Conservation (phyloP, 2,329 filamentous ascomycete species). For the Microcyclosporella mali region DNA sequence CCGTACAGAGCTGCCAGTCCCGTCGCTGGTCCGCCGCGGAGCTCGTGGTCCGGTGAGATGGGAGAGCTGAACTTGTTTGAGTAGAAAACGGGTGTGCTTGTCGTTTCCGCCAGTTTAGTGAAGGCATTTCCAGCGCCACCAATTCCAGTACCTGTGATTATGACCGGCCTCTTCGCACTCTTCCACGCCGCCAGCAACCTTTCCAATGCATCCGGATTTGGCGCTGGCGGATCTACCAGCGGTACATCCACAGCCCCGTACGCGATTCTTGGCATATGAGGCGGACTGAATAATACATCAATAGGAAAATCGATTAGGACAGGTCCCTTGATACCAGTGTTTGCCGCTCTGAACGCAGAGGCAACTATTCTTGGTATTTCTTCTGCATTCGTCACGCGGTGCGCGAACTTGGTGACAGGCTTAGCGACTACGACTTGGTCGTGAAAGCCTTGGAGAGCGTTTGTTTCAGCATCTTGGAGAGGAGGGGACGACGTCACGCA, state of each 20-base stretch:
- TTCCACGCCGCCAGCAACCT: slow-evolving; percentile 30
- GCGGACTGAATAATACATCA: slow-evolving; percentile 39
- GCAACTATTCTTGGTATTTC: slow-evolving; percentile 43
- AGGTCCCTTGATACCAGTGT: slow-evolving; percentile 37
- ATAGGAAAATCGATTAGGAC: slow-evolving; percentile 37
- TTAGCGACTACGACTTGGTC: slow-evolving; percentile 42
- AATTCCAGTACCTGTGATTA: slow-evolving; percentile 40
- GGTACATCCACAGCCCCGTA: slow-evolving; percentile 39
- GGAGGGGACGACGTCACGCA: slow-evolving; percentile 42
- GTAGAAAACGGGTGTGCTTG: slow-evolving; percentile 38
- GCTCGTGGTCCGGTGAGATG: slow-evolving; percentile 28
- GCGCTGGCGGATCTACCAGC: slow-evolving; percentile 31
- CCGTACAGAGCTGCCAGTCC: slow-evolving; percentile 31
- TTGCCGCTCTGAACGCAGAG: slow-evolving; percentile 32
- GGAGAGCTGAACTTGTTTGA: slow-evolving; percentile 33
- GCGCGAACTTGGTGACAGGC: slow-evolving; percentile 43
- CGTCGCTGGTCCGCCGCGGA: slow-evolving; percentile 34
- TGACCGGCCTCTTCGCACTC: slow-evolving; percentile 34
- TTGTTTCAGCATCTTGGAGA: slow-evolving; percentile 42
- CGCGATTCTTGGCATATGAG: slow-evolving; percentile 33
- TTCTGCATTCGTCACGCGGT: slow-evolving; percentile 40
- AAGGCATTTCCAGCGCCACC: slow-evolving; percentile 24
- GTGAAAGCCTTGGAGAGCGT: slow-evolving; percentile 42
- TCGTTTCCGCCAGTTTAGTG: slow-evolving; percentile 31
- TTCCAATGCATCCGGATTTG: slow-evolving; percentile 34